A percentile compares a stretch with the other conserved stretches of the same genome.
phyloP scores from a whole-genome alignment of 2,329 filamentous ascomycete genomes.

The Ascochyta rabiei region DNA sequence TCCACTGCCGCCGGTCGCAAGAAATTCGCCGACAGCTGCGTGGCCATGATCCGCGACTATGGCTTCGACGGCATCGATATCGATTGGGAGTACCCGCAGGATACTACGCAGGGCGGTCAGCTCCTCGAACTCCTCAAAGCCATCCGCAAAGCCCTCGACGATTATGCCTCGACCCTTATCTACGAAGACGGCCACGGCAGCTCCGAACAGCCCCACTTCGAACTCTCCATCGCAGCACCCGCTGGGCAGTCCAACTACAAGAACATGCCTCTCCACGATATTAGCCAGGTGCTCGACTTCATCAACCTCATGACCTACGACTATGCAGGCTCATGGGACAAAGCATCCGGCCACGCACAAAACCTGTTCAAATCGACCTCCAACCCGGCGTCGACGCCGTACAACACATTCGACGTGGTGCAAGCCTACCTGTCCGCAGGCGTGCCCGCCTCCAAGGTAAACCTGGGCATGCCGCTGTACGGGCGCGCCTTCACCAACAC shows the following conservation, averaged over 20 bases:
- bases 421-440: conserved; percentile 68
- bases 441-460: conserved; percentile 73
- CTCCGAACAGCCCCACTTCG: conserved; percentile 47
- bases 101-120: conserved; percentile 48
- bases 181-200: conserved; percentile 15
- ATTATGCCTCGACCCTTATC: conserved; percentile 46
- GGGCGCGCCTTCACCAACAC: conserved; percentile 84
- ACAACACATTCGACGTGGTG: conserved; percentile 75
- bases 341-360: conserved; percentile 74
- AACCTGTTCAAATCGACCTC: conserved; percentile 70
- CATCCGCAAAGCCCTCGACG: conserved; percentile 48
- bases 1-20: conserved; percentile 66
- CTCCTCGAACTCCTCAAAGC: conserved; percentile 50
- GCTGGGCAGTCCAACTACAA: conserved; percentile 52
- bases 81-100: conserved; percentile 56
- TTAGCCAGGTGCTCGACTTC: conserved; percentile 55
- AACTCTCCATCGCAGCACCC: conserved; percentile 54
- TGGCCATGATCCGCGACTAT: conserved; percentile 76
- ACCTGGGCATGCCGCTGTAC: conserved; percentile 91
- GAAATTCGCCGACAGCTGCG: conserved; percentile 72
- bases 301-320: conserved; percentile 61
- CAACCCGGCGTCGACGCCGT: conserved; percentile 73
- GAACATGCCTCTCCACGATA: conserved; percentile 49
- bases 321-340: conserved; percentile 79
- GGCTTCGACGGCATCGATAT: conserved; percentile 67